A percentile compares a stretch with the other conserved stretches of the same genome.
Conservation (phyloP, 345 rosid species). For the Brassica nigra region DNA sequence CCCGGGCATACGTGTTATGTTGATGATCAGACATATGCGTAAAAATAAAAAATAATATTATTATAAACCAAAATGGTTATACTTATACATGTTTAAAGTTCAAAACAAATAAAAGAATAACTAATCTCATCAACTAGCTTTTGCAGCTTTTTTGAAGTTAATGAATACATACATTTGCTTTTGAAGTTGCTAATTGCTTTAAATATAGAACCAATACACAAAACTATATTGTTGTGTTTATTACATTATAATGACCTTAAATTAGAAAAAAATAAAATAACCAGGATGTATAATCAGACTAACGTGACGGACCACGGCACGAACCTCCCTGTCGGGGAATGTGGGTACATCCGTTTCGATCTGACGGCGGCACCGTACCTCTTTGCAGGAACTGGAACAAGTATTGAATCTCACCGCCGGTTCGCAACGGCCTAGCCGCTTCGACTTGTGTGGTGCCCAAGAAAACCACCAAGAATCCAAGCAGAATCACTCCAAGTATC, state of each 20-base stretch:
- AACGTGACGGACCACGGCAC: slow-evolving; percentile 9
- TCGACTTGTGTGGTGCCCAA: slow-evolving; percentile 28
- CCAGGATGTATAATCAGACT: slow-evolving; percentile 9
- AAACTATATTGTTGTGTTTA: background rate
- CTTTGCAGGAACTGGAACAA: slow-evolving; percentile 37
- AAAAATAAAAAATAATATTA: background rate
- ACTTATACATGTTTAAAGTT: slow-evolving; percentile 7
- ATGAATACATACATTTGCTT: slow-evolving; percentile 33
- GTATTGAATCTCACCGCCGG: slow-evolving; percentile 21
- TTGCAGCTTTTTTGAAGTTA: slow-evolving; percentile 15
- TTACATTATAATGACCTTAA: background rate
- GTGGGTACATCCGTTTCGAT: slow-evolving; percentile 30
- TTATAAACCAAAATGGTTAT: slow-evolving; percentile 3
- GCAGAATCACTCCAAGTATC: slow-evolving; percentile 23
- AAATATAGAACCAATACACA: slow-evolving; percentile 21
- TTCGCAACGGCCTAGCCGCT: slow-evolving; percentile 35
- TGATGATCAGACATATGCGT: background rate
- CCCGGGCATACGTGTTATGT: background rate
- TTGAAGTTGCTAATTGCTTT: background rate
- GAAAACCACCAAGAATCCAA: slow-evolving; percentile 27
- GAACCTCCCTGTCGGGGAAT: slow-evolving; percentile 21
- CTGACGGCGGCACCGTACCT: slow-evolving; percentile 10
- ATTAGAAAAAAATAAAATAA: background rate
- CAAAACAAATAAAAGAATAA: slow-evolving; percentile 12
- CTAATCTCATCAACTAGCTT: slow-evolving; percentile 23